Conservation (phyloP, 345 rosid genomes). For the Aquilaria sinensis region DNA sequence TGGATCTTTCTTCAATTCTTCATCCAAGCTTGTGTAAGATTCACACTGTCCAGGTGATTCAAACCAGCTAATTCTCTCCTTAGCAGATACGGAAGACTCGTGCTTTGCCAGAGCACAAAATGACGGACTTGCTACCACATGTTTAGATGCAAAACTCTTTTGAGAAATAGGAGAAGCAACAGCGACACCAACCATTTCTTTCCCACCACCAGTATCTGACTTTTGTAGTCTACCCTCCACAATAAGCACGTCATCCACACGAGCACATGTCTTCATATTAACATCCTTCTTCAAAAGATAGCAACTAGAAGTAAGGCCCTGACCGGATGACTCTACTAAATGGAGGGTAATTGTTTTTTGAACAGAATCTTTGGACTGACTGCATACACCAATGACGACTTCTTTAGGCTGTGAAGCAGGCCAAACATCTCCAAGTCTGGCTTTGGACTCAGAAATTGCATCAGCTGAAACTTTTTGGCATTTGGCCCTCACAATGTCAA, state of each 20-base stretch:
- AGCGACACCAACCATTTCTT: constrained; percentile 38
- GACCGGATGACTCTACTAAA: constrained; percentile 52
- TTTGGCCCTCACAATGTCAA: constrained; percentile 26
- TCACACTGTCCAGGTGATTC: constrained; percentile 11
- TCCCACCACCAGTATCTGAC: constrained; percentile 7
- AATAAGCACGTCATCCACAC: constrained; percentile 20
- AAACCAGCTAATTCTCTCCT: constrained; percentile 26
- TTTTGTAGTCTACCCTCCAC: not conserved
- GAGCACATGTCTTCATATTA: constrained; percentile 20
- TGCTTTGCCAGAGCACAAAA: constrained; percentile 24
- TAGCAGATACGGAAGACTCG: constrained; percentile 22
- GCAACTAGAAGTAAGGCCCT: constrained; percentile 45
- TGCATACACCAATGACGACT: constrained; percentile 7
- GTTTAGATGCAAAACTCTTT: constrained; percentile 55
- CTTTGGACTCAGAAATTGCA: constrained; percentile 16
- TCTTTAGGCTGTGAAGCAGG: constrained; percentile 8
- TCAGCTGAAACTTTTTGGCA: constrained; percentile 35
- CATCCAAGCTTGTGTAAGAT: constrained; percentile 25
- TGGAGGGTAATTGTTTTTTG: constrained; percentile 30
- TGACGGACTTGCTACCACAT: constrained; percentile 36
- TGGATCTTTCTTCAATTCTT: constrained; percentile 53
- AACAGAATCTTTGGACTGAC: constrained; percentile 21
- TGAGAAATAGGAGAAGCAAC: constrained; percentile 72
- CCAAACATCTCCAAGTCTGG: constrained; percentile 13
- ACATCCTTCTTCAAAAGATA: constrained; percentile 42